Conservation (phyloP, 2,329 filamentous ascomycete species). For the Beauveria australis region DNA sequence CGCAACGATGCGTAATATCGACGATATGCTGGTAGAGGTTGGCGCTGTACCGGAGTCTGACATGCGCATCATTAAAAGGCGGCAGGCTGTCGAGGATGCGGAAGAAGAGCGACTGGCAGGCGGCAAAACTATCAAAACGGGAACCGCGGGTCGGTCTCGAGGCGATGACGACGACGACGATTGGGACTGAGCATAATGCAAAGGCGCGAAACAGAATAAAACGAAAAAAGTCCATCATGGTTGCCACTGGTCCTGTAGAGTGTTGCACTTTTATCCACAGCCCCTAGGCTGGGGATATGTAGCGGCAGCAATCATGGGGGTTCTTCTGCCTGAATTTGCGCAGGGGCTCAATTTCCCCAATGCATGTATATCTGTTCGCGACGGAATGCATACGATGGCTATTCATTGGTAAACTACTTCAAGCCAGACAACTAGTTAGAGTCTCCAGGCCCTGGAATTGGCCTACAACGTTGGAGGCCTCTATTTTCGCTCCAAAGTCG, state of each 20-base stretch:
- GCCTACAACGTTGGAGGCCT: background rate
- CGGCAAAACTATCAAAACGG: conserved; percentile 41
- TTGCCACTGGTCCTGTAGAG: background rate
- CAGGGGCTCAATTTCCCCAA: background rate
- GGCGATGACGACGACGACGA: conserved; percentile 45
- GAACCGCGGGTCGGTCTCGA: conserved; percentile 36
- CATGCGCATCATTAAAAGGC: conserved; percentile 61
- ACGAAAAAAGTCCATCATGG: background rate
- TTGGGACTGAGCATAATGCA: conserved; percentile 43
- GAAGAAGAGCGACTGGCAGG: conserved; percentile 46
- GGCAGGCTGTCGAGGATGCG: conserved; percentile 50
- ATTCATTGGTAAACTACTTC: background rate
- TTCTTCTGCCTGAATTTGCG: background rate
- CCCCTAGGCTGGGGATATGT: background rate
- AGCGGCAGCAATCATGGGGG: background rate
- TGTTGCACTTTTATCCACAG: background rate
- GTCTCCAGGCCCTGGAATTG: background rate
- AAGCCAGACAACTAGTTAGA: background rate
- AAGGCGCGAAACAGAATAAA: background rate
- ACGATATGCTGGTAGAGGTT: conserved; percentile 71
- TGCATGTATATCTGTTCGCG: background rate
- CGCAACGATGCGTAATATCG: conserved; percentile 66
- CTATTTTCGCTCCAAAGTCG: too few species aligned
- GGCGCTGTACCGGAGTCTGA: conserved; percentile 75
- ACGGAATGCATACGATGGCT: background rate